A percentile compares a stretch with the other conserved stretches of the same genome.
These are phyloP conservation scores for Paramecium octaurelia DNA, from an alignment of 73 alveolate genomes.

Conservation along the genomic window DNA sequence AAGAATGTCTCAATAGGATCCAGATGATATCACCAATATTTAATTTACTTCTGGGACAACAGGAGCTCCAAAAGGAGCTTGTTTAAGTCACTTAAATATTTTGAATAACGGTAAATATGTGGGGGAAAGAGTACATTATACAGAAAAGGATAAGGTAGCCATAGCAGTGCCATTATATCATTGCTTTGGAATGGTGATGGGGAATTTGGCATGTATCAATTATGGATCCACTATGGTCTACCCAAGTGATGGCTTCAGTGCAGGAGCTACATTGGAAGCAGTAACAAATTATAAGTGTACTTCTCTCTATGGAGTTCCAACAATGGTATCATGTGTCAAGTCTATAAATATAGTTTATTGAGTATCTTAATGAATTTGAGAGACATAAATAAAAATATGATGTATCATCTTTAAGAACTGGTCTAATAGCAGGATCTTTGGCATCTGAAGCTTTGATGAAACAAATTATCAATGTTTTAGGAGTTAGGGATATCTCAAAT, in stretches of 20 bases:
- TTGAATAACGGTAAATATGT: slow-evolving; percentile 72
- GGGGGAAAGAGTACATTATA: slow-evolving; percentile 65
- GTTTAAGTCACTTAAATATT: slow-evolving; percentile 70
- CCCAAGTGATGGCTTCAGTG: slow-evolving; percentile 78
- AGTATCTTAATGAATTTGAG: slow-evolving; percentile 65
- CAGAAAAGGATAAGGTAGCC: slow-evolving; percentile 63
- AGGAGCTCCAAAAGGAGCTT: slow-evolving; percentile 85
- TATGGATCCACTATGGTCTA: slow-evolving; percentile 77
- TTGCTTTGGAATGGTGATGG: slow-evolving; percentile 90
- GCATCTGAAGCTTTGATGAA: slow-evolving; percentile 68
- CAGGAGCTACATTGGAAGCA: slow-evolving; percentile 68
- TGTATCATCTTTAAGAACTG: slow-evolving; percentile 66
- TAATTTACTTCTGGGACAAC: slow-evolving; percentile 89
- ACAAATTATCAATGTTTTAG: slow-evolving; percentile 13
- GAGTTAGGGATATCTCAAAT: slow-evolving; percentile 15
- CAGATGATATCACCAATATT: slow-evolving; percentile 80
- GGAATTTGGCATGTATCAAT: slow-evolving; percentile 73
- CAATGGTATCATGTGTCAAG: slow-evolving; percentile 53
- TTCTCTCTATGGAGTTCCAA: slow-evolving; percentile 83
- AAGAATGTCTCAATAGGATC: slow-evolving; percentile 49
- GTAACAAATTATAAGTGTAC: slow-evolving; percentile 65
- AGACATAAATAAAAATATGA: slow-evolving; percentile 28
- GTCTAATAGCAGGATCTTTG: slow-evolving; percentile 80
- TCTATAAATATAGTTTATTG: slow-evolving; percentile 62
- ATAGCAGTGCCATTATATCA: slow-evolving; percentile 88